phyloP scores from a whole-genome alignment of 1,284 basidiomycete genomes.

The Phaffia rhodozyma region DNA sequence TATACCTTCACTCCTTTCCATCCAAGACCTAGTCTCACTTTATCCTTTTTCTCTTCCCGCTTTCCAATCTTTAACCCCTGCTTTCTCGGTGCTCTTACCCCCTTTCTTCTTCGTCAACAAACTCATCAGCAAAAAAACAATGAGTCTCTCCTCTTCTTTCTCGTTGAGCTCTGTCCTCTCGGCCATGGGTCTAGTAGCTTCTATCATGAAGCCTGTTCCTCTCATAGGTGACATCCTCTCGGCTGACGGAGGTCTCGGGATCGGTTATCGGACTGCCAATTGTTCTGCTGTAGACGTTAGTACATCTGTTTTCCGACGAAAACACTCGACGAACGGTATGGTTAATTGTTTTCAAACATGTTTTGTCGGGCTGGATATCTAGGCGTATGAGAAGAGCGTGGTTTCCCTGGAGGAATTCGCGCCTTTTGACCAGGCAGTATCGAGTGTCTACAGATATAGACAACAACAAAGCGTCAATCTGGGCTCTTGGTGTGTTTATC shows the following conservation, averaged over 20 bases:
- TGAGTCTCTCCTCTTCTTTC: slow-evolving; percentile 6
- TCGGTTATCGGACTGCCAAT: slow-evolving; percentile 21
- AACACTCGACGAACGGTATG: not conserved
- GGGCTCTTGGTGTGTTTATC: slow-evolving; percentile 44
- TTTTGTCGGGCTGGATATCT: slow-evolving; percentile 20
- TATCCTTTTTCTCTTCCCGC: slow-evolving; percentile 5
- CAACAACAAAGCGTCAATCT: slow-evolving; percentile 55
- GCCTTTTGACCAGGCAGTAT: slow-evolving; percentile 42
- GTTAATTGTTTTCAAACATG: too few species aligned
- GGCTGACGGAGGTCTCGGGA: slow-evolving; percentile 16
- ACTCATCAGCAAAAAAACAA: not conserved
- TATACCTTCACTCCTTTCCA: slow-evolving; percentile 22
- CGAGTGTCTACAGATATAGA: slow-evolving; percentile 49
- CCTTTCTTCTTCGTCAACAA: not conserved
- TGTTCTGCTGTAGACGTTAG: slow-evolving; percentile 1
- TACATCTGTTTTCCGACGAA: too few species aligned
- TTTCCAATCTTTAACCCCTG: not conserved
- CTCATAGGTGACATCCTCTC: slow-evolving; percentile 21
- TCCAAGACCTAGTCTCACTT: slow-evolving; percentile 6
- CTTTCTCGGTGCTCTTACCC: slow-evolving; percentile 2
- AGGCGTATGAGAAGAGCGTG: not conserved
- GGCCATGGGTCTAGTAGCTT: slow-evolving; percentile 24
- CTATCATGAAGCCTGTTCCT: slow-evolving; percentile 25
- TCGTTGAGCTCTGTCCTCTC: slow-evolving; percentile 16
- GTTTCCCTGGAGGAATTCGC: slow-evolving; percentile 38